Evolutionary conservation across 1,139 yeast genomes (phyloP).

Genomic region (Candida gigantensis): DNA sequence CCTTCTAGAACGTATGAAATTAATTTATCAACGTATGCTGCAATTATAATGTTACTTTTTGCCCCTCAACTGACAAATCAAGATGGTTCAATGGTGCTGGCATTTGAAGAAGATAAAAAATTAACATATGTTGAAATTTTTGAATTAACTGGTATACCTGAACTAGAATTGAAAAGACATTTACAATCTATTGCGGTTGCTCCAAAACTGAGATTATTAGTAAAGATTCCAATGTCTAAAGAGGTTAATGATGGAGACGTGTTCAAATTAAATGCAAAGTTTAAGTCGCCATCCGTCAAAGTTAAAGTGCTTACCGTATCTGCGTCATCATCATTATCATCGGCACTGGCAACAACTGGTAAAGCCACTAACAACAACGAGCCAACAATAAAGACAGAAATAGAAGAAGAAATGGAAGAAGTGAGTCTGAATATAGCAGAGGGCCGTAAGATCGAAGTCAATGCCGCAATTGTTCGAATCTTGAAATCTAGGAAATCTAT

Average conservation of each 20-base stretch:
- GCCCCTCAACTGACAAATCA: constrained; percentile 54
- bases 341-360: constrained; percentile 27
- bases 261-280: constrained; percentile 68
- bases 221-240: constrained; percentile 73
- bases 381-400: constrained; percentile 37
- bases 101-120: constrained; percentile 42
- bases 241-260: constrained; percentile 65
- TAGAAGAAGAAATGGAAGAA: constrained; percentile 40
- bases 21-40: constrained; percentile 80
- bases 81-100: constrained; percentile 35
- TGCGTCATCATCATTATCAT: constrained; percentile 24
- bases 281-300: constrained; percentile 69
- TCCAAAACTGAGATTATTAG: constrained; percentile 71
- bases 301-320: constrained; percentile 78
- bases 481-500: constrained; percentile 75
- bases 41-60: constrained; percentile 73
- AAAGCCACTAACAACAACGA: constrained; percentile 22
- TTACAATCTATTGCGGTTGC: constrained; percentile 85
- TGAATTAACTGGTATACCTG: constrained; percentile 71
- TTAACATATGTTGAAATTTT: constrained; percentile 60
- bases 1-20: constrained; percentile 74
- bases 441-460: constrained; percentile 62
- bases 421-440: constrained; percentile 34
- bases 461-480: constrained; percentile 86
- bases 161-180: constrained; percentile 70